A percentile compares a stretch with the other conserved stretches of the same genome.
phyloP scores from a whole-genome alignment of 2,329 filamentous ascomycete species.

The Blastomyces emzantsi region DNA sequence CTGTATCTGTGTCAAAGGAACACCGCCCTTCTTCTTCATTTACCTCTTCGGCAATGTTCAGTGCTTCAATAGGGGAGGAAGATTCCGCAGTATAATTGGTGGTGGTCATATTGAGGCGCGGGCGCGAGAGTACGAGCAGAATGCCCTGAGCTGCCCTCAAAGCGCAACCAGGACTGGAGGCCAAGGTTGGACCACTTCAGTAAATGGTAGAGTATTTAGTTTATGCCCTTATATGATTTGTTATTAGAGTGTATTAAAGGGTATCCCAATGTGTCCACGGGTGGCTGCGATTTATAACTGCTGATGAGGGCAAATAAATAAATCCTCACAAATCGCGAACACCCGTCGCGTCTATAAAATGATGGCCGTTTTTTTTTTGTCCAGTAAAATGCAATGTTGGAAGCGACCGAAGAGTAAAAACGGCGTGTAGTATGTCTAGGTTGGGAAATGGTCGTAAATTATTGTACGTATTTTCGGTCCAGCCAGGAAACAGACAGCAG shows the following conservation, averaged over 20 bases:
- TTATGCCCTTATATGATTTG: not conserved
- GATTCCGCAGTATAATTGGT: constrained; percentile 2
- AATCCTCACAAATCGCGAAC: not conserved
- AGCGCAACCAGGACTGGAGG: not conserved
- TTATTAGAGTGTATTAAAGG: not conserved
- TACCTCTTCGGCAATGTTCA: constrained; percentile 27
- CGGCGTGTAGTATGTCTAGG: not conserved
- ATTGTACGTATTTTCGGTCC: not conserved
- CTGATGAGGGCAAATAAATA: not conserved
- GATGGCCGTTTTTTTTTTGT: not conserved
- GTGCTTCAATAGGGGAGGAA: constrained; percentile 13
- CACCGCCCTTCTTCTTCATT: constrained; percentile 20
- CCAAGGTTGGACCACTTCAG: not conserved
- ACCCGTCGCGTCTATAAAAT: not conserved
- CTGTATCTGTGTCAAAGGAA: constrained; percentile 4
- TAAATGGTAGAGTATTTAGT: not conserved
- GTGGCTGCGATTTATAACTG: not conserved
- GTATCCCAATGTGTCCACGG: not conserved
- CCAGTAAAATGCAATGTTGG: not conserved
- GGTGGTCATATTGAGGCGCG: constrained; percentile 1
- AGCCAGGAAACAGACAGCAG: too few relatives aligned
- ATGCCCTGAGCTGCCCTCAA: not conserved
- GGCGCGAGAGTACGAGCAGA: too few relatives aligned
- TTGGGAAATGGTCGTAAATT: not conserved
- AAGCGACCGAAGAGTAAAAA: not conserved